Evolutionary conservation across 148 eudicot species (phyloP).

Genomic region (Fallopia convolvulus): DNA sequence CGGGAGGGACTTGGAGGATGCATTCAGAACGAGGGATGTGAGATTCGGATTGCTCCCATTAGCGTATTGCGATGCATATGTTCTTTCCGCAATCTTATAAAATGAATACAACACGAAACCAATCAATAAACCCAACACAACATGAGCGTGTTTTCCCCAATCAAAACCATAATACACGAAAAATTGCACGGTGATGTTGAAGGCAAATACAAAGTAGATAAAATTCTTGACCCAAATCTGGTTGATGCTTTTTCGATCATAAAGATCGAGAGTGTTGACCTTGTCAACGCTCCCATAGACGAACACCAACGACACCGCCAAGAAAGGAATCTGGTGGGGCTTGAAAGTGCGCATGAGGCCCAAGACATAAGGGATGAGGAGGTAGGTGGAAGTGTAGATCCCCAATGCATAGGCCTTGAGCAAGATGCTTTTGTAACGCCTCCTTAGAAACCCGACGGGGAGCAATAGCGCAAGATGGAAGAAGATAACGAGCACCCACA

Average conservation of each 20-base stretch:
- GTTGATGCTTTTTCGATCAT: background rate
- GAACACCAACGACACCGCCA: background rate
- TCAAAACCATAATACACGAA: too few relatives aligned
- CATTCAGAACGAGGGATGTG: background rate
- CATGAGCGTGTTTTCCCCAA: background rate
- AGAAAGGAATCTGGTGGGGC: background rate
- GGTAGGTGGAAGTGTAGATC: background rate
- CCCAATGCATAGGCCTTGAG: background rate
- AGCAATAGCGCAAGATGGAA: background rate
- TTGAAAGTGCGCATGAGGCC: background rate
- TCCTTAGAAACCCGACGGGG: constrained; percentile 2
- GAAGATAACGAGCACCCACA: background rate
- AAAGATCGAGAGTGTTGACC: background rate
- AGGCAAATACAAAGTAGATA: background rate
- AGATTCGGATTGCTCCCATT: background rate
- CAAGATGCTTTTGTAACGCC: background rate
- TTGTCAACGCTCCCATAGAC: background rate
- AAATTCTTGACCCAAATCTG: background rate
- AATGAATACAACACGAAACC: background rate
- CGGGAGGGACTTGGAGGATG: background rate
- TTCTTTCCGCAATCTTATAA: background rate
- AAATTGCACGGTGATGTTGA: background rate
- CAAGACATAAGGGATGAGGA: background rate
- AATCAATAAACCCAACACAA: background rate
- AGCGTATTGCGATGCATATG: background rate